A percentile compares a stretch with the other conserved stretches of the same genome.
Evolutionary conservation across 768 basidiomycete species (phyloP).

Genomic region (Suillus tomentosus): DNA sequence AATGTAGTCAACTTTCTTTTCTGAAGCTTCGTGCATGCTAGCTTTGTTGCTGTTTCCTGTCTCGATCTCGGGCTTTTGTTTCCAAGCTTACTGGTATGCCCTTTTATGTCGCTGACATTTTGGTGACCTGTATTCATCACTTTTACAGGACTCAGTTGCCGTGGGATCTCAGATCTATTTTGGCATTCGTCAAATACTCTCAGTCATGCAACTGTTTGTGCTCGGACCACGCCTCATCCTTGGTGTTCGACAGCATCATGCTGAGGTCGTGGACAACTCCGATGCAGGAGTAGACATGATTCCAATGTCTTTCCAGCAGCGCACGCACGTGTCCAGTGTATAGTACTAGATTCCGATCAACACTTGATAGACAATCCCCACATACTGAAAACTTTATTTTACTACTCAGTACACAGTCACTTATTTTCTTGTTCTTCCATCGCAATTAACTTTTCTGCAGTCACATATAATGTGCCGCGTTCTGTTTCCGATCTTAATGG

Average conservation of each 20-base stretch:
- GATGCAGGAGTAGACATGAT: not conserved
- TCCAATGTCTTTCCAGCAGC: not conserved
- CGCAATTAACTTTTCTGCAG: not conserved
- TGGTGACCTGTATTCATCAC: not conserved
- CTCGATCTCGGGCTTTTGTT: not conserved
- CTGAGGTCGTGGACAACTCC: not conserved
- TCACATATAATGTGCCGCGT: no score
- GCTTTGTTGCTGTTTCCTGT: not conserved
- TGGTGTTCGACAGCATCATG: not conserved
- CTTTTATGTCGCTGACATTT: not conserved
- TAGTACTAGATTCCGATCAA: not conserved
- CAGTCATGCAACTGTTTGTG: not conserved
- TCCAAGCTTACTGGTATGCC: not conserved
- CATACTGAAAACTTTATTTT: not conserved
- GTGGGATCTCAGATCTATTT: not conserved
- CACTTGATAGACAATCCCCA: not conserved
- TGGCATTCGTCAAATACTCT: not conserved
- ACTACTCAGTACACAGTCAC: not conserved
- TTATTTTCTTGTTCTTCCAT: not conserved
- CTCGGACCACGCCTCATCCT: constrained; percentile 5
- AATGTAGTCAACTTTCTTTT: not conserved
- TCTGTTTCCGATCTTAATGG: no score
- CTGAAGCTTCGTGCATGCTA: not conserved
- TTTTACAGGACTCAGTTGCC: not conserved
- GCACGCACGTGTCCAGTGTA: not conserved